These are phyloP conservation scores for Saccharata proteae DNA, from an alignment of 2,329 filamentous ascomycete species.

Conservation along the genomic window DNA sequence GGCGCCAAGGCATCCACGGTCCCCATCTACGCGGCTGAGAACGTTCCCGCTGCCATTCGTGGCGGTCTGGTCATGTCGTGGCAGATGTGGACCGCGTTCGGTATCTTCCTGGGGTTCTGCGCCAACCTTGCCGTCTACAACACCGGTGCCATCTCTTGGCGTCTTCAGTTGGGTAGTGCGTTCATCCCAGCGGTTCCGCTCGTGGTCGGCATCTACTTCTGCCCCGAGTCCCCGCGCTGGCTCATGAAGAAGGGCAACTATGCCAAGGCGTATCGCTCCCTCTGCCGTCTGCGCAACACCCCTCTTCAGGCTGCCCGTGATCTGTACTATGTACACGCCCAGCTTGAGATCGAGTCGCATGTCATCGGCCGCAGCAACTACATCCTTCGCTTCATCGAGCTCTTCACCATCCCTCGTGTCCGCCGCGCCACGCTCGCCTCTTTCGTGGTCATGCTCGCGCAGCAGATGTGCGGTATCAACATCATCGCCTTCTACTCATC, in stretches of 20 bases:
- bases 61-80: conserved; percentile 35
- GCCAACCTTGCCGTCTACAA: conserved; percentile 29
- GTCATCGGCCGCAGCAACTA: conserved; percentile 25
- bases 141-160: conserved; percentile 24
- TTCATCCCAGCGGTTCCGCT: conserved; percentile 28
- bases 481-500: conserved; percentile 41
- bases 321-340: conserved; percentile 29
- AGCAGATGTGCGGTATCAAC: conserved; percentile 47
- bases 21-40: conserved; percentile 30
- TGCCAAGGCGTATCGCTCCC: conserved; percentile 25
- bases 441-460: conserved; percentile 63
- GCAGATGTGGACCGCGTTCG: conserved; percentile 33
- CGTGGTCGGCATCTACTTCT: conserved; percentile 28
- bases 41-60: conserved; percentile 24
- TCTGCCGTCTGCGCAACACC: conserved; percentile 26
- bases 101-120: conserved; percentile 33
- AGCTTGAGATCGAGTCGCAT: conserved; percentile 23
- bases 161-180: conserved; percentile 27
- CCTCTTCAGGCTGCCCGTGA: conserved; percentile 31
- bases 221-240: conserved; percentile 29
- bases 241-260: conserved; percentile 30
- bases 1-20: conserved; percentile 34
- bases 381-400: conserved; percentile 36
- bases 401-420: conserved; percentile 57
- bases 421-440: conserved; percentile 64